Conservation (phyloP, 2,329 filamentous ascomycete genomes). For the Parastagonospora avenae region DNA sequence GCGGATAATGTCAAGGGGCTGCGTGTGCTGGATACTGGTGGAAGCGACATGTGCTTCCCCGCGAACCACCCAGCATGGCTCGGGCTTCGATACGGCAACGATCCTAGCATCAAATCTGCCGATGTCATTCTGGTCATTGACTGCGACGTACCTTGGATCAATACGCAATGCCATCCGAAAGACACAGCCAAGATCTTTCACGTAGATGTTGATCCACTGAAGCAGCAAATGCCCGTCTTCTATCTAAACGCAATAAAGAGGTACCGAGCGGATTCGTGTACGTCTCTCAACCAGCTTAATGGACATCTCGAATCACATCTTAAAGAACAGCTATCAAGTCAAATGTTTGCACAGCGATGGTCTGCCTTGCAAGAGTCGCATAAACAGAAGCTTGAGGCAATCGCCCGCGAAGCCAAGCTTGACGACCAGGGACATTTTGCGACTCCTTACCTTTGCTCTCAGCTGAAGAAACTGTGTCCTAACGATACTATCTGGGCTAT, state of each 20-base stretch:
- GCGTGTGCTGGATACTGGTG: constrained; percentile 75
- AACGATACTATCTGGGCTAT: constrained; percentile 74
- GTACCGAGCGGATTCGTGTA: constrained; percentile 58
- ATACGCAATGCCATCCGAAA: constrained; percentile 70
- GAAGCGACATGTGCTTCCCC: constrained; percentile 80
- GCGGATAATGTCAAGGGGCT: constrained; percentile 71
- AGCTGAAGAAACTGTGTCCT: constrained; percentile 63
- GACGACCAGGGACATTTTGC: constrained; percentile 67
- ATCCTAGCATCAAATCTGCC: constrained; percentile 74
- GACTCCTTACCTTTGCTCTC: constrained; percentile 61
- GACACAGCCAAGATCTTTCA: constrained; percentile 65
- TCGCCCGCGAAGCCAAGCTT: constrained; percentile 64
- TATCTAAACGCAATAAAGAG: constrained; percentile 60
- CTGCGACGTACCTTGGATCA: constrained; percentile 92
- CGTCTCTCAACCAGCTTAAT: constrained; percentile 71
- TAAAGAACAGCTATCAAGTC: constrained; percentile 46
- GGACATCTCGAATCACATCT: constrained; percentile 59
- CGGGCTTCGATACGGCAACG: constrained; percentile 72
- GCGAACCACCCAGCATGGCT: constrained; percentile 61
- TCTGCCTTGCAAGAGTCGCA: constrained; percentile 63
- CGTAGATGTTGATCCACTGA: constrained; percentile 70
- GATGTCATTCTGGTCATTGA: constrained; percentile 86
- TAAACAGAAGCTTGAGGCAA: constrained; percentile 62
- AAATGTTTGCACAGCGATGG: constrained; percentile 55
- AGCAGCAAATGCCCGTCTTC: constrained; percentile 65